Evolutionary conservation across 202 grass and related monocot genomes (phyloP), one percentile per base, ranked within the genome.

Genomic region (Panicum virgatum): DNA sequence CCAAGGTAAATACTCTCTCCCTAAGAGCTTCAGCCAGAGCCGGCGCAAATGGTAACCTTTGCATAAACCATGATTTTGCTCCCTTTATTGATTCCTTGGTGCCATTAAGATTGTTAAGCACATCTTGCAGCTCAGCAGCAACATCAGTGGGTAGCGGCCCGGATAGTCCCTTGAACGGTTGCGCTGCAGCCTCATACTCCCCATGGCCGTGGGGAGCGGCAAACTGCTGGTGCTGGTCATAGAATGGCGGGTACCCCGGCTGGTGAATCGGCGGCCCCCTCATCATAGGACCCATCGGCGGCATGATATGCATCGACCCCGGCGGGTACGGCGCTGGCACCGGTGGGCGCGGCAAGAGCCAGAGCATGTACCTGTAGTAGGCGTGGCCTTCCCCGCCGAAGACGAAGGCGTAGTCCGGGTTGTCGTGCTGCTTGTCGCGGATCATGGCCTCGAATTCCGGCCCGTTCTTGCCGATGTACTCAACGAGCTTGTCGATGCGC

Each of bases 41-140:
- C 2, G 83, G 93, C 18, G 74, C 83, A 80, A 99, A 99, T 20
- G 89, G 90, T 2, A 88, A 76, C 67, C 93, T 87, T 65, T 99
- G 92, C 90, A 96, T 89, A 84, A 93, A 98, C 96, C 96, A 98
- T 27, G 69, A 52, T 81, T 98, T 98, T 42, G 96, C 87, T 0
- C 92, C 96, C 83, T 98, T 98, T 81, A 98, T 98, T 11, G 96
- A 95, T 79, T 98, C 96, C 69, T 96, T 98, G 5, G 92, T 98
- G 76, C 92, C 96, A 83, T 86, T 93, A 32, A 98, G 82, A 77
- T 88, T 94, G 61, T 8, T 73, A 40, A 98, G 78, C 45, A 95
- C 91, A 0, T 83, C 87, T 18, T 91, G 86, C 69, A 95, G 82
- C 79, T 98, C 96, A 6, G 92, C 89, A 61, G 90, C 92, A 15